Percentiles rank a stretch among this genome's conserved stretches.
Evolutionary conservation across 208 protist species (phyloP).

Genomic region (Trypanosoma mega): DNA sequence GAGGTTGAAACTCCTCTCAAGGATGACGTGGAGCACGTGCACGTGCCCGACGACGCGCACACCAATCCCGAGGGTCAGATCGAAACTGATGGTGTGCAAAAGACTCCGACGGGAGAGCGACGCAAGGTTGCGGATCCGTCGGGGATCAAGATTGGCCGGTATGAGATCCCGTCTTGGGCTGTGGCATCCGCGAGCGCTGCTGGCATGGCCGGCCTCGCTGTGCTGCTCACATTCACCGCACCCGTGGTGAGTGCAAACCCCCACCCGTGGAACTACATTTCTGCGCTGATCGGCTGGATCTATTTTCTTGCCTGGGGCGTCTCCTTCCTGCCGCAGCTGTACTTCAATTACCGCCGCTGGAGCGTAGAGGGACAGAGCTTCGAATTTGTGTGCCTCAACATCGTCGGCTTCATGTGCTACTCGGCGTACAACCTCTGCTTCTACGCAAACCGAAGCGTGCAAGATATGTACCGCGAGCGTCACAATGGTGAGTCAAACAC

Average conservation of each 20-base stretch:
- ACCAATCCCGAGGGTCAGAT: no score
- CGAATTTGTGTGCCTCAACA: slow-evolving; percentile 65
- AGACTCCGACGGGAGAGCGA: slow-evolving; percentile 9
- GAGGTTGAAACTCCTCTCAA: no score
- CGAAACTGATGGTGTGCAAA: neutral
- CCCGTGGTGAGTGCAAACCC: slow-evolving; percentile 15
- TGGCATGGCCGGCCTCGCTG: neutral
- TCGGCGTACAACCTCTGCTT: slow-evolving; percentile 47
- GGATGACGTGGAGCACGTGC: no score
- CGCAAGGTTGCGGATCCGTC: slow-evolving; percentile 9
- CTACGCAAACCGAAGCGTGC: slow-evolving; percentile 34
- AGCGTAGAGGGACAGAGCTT: slow-evolving; percentile 65
- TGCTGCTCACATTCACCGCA: slow-evolving; percentile 24
- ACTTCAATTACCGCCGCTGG: slow-evolving; percentile 45
- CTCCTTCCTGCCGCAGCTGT: slow-evolving; percentile 71
- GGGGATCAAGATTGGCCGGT: neutral
- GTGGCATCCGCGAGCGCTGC: neutral
- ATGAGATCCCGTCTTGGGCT: slow-evolving; percentile 2
- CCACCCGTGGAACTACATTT: slow-evolving; percentile 35
- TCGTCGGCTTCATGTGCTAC: slow-evolving; percentile 65
- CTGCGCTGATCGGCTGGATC: slow-evolving; percentile 54
- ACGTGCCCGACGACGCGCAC: slow-evolving; percentile 1
- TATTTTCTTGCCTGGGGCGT: slow-evolving; percentile 70
- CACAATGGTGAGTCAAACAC: slow-evolving; percentile 30
- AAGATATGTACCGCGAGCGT: slow-evolving; percentile 36